A percentile compares a stretch with the other conserved stretches of the same genome.
phyloP scores from a whole-genome alignment of 139 green algal species.

The Volvox africanus region DNA sequence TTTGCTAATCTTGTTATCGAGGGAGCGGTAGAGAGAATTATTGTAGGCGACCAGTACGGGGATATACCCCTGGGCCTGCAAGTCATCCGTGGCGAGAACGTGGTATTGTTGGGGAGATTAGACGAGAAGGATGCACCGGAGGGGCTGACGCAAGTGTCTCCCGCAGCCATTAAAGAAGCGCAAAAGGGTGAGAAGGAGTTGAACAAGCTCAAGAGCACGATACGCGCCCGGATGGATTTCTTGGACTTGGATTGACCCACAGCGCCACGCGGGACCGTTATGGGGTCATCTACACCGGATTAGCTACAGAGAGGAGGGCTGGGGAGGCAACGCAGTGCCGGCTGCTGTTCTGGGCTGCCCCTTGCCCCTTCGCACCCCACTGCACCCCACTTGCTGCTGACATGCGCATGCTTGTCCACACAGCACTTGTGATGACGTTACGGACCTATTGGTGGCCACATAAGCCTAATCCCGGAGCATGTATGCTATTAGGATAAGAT shows the following conservation, averaged over 20 bases:
- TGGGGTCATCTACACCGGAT: too few species aligned
- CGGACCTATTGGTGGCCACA: too few species aligned
- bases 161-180: conserved; percentile 74
- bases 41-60: conserved; percentile 82
- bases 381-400: too few species aligned
- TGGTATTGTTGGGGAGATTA: conserved; percentile 89
- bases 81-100: conserved; percentile 81
- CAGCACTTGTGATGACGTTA: too few species aligned
- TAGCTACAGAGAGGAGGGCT: too few species aligned
- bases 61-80: conserved; percentile 87
- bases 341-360: too few species aligned
- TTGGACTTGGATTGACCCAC: conserved; percentile 66
- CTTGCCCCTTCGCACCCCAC: too few species aligned
- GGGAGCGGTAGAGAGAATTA: conserved; percentile 79
- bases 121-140: conserved; percentile 73
- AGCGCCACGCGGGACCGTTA: too few species aligned
- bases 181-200: conserved; percentile 81
- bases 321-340: too few species aligned
- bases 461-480: too few species aligned
- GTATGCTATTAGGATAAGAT: too few species aligned
- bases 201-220: conserved; percentile 78
- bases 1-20: conserved; percentile 90
- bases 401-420: too few species aligned
- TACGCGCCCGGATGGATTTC: conserved; percentile 84
- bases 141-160: conserved; percentile 67